Base-by-base conservation (phyloP, 208 protist species). In the Trypanosoma rangeli region DNA sequence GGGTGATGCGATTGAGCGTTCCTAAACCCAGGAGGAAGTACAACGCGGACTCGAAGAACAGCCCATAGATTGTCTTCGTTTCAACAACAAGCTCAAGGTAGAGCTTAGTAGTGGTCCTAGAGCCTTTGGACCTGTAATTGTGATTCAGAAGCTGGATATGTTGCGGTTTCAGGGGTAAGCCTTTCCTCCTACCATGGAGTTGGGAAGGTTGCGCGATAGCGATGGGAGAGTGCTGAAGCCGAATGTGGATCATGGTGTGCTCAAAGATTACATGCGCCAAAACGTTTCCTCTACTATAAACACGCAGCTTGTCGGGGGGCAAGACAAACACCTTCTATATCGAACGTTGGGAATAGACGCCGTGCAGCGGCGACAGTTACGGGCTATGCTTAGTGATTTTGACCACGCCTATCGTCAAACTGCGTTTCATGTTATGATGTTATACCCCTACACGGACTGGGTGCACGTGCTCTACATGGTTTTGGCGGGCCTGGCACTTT, bases 361-460 rank as follows among this genome's bases (percentile, higher is more conserved):
- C 33, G 76, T 93, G 33, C 91, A 96, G 77, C 84, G 88, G 15
- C 78, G 88, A 33, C 86, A 96, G 76, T 86, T 92, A 77, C 84
- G 87, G 28, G 91, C 84, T 70, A 93, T 94, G 86, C 82, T 94
- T 37, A 91, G 83, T 3, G 91, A 96, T 68, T 93, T 94, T 68
- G 87, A 94, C 66, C 83, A 93, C 74, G 69, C 60, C 9, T 87
- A 96, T 74, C 78, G 85, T 33, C 73, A 90, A 59, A 93, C 82
- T 26, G 65, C 87, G 31, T 94, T 94, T 58, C 90, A 96, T 65
- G 87, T 96, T 13, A 94, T 96, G 90, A 90, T 93, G 87, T 86
- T 87, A n/a, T 96, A 96, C 69, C 90, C 90, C 13, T 96, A 96
- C 80, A 87, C 87, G 13, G 86, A 96, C 50, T 94, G 87, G 88